A percentile compares a stretch with the other conserved stretches of the same genome.
Conservation (phyloP, 495 filamentous ascomycete genomes). For the Penicillium alfredii region DNA sequence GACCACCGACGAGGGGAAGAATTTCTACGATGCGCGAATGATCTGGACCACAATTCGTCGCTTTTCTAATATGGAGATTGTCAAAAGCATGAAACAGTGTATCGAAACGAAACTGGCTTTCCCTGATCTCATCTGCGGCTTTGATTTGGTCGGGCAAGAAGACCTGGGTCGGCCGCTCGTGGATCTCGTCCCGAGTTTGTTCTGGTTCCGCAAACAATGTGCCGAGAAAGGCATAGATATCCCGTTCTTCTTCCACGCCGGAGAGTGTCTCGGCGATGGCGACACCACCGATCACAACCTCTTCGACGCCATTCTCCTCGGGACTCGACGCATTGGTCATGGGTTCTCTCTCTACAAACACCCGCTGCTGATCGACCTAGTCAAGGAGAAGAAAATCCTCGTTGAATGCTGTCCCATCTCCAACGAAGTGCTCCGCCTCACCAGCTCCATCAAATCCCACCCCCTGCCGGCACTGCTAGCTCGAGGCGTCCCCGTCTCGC, state of each 20-base stretch:
- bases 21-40: constrained; percentile 78
- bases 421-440: constrained; percentile 76
- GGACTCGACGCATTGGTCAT: constrained; percentile 82
- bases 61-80: constrained; percentile 56
- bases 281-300: constrained; percentile 74
- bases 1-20: constrained; percentile 57
- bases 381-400: constrained; percentile 81
- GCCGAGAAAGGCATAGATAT: constrained; percentile 71
- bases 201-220: constrained; percentile 89
- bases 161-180: constrained; percentile 66
- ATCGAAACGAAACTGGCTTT: constrained; percentile 72
- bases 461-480: constrained; percentile 80
- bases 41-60: constrained; percentile 77
- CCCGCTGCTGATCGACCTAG: constrained; percentile 77
- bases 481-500: constrained; percentile 58
- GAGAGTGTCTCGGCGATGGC: constrained; percentile 75
- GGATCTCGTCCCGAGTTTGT: constrained; percentile 73
- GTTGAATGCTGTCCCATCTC: constrained; percentile 84
- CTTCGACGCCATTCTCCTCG: constrained; percentile 83
- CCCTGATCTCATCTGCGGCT: constrained; percentile 76
- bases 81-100: constrained; percentile 78
- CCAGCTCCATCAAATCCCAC: constrained; percentile 68
- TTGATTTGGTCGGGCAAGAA: constrained; percentile 85
- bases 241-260: constrained; percentile 95
- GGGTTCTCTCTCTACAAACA: constrained; percentile 87